Percentiles rank a stretch among this genome's conserved stretches.
Conservation (phyloP, 2,329 filamentous ascomycete genomes). For the Penicillium sp. region DNA sequence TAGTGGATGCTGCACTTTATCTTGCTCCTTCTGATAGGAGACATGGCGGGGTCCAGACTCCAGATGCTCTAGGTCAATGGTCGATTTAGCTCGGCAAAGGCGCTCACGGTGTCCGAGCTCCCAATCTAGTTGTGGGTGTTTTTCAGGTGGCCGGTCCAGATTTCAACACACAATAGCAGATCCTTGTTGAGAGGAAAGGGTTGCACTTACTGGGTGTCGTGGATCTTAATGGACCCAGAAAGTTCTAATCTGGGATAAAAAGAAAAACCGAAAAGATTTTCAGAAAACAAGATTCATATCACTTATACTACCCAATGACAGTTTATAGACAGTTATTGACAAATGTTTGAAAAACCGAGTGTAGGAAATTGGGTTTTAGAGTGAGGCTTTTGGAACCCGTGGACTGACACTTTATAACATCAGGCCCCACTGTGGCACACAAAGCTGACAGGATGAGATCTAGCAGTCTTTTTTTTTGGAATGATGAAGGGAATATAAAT, state of each 20-base stretch:
- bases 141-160: conserved; percentile 14
- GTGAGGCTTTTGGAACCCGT: background rate
- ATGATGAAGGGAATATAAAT: no score
- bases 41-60: conserved; percentile 20
- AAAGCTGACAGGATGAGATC: background rate
- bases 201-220: conserved; percentile 13
- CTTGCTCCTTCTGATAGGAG: conserved; percentile 21
- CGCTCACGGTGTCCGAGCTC: conserved; percentile 1
- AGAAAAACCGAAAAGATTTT: background rate
- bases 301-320: background rate
- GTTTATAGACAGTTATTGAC: no score
- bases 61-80: conserved; percentile 4
- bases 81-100: conserved; percentile 12
- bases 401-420: background rate
- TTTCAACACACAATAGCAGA: conserved; percentile 13
- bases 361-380: background rate
- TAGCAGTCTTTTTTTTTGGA: no score
- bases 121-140: conserved; percentile 9
- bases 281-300: background rate
- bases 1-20: conserved; percentile 13
- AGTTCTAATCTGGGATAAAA: background rate
- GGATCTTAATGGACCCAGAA: background rate
- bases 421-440: background rate
- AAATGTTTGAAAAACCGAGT: background rate
- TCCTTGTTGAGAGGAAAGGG: background rate